Conservation (phyloP, 768 basidiomycete genomes). For the Mycena crocata region DNA sequence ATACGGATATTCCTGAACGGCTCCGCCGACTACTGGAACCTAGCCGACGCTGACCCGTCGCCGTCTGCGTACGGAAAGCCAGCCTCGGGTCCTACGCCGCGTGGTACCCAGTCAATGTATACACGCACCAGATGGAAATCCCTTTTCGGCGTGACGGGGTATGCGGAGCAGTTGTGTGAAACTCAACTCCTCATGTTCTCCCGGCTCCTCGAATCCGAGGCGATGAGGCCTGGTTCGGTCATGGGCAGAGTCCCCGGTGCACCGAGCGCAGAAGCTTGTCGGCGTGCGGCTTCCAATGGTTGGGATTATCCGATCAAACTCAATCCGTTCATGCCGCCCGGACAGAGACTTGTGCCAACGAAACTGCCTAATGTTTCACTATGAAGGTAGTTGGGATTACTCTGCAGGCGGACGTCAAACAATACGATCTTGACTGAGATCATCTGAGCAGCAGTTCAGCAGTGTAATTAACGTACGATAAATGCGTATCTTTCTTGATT, state of each 20-base stretch:
- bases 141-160: slow-evolving; percentile 37
- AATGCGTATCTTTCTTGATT: too few relatives aligned
- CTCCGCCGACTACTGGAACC: slow-evolving; percentile 26
- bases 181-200: slow-evolving; percentile 18
- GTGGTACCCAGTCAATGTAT: slow-evolving; percentile 48
- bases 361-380: slow-evolving; percentile 33
- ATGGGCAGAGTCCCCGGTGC: slow-evolving; percentile 5
- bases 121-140: slow-evolving; percentile 24
- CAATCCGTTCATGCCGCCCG: slow-evolving; percentile 38
- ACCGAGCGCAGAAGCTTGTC: neutral
- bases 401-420: too few relatives aligned
- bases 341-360: slow-evolving; percentile 31
- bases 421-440: too few relatives aligned
- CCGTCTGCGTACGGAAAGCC: slow-evolving; percentile 27
- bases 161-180: slow-evolving; percentile 38
- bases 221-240: neutral
- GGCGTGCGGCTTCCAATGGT: neutral
- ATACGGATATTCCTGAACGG: slow-evolving; percentile 46
- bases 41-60: slow-evolving; percentile 33
- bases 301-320: slow-evolving; percentile 32
- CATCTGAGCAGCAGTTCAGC: too few relatives aligned
- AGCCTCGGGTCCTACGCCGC: slow-evolving; percentile 48
- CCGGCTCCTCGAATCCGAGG: neutral
- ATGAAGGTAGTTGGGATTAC: slow-evolving; percentile 21
- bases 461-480: too few relatives aligned